Evolutionary conservation across 2,329 filamentous ascomycete genomes (phyloP), one percentile per base, ranked within the genome.

Genomic region (Phoma sp.): DNA sequence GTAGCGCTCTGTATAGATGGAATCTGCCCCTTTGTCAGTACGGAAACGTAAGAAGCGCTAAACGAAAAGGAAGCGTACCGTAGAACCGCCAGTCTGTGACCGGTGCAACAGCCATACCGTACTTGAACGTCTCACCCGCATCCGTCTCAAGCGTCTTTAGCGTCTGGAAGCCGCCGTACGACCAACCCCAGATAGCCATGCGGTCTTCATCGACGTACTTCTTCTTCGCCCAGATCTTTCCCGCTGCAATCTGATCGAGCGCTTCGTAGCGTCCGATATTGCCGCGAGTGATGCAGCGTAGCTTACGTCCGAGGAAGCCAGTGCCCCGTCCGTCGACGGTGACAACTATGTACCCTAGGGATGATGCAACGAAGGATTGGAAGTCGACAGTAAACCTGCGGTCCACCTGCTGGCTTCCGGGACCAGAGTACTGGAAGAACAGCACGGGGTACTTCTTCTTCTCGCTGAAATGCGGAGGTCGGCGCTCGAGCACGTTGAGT

Each of bases 1-100:
- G 77, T 98, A 99, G 29, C 95, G 87, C 77, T 97, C 93, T 0
- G 93, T 96, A 79, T 97, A 97, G 67, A 97, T 88, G 54, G 87
- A 91, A 77, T 97, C 91, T 78, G 23, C 21, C 7, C 5, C n/a
- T 5, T 3, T 2, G 15, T 60, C 20, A 59, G 49, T 7, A 11
- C 36, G 21, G 20, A 14, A 17, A 12, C 6, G 15, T 15, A n/a
- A 21, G 46, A 7, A 21, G n/a, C 34, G 53, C 11, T 5, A 10
- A 12, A 34, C 5, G 5, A 28, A 20, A 14, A n/a, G 23, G 6
- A 14, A 34, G 53, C 64, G 57, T 74, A 83, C 81, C 85, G 77
- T 99, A 99, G 77, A 90, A 96, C 52, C 90, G 84, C 95, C 95
- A 99, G 76, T 99, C 93, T 0, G 93, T 98, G n/a, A 99, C 95